Evolutionary conservation across 169 alveolate species (phyloP).

Genomic region (Cryptosporidium muris): DNA sequence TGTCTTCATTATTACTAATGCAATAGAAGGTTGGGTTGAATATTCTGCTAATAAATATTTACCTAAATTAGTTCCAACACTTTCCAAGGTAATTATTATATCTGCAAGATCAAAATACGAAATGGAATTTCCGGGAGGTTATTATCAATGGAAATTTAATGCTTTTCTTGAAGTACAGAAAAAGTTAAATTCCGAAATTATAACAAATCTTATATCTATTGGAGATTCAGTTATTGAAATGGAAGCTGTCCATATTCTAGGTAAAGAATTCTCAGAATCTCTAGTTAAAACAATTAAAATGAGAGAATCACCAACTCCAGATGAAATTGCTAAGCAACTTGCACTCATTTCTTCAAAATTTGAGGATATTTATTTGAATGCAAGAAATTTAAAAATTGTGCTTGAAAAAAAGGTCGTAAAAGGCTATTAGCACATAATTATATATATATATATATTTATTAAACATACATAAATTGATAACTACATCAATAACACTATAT

Average conservation of each 20-base stretch:
- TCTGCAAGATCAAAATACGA: constrained; percentile 91
- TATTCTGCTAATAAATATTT: constrained; percentile 84
- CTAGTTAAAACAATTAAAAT: constrained; percentile 93
- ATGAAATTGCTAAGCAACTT: constrained; percentile 89
- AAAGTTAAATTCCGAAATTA: constrained; percentile 83
- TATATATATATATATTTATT: neutral
- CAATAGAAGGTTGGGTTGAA: constrained; percentile 95
- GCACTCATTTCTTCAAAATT: constrained; percentile 87
- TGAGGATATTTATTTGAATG: constrained; percentile 86
- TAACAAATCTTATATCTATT: constrained; percentile 89
- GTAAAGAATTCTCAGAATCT: constrained; percentile 88
- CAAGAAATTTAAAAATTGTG: constrained; percentile 88
- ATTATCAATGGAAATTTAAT: constrained; percentile 87
- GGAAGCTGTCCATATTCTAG: constrained; percentile 94
- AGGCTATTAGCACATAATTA: neutral
- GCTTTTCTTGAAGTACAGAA: constrained; percentile 88
- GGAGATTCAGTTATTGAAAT: constrained; percentile 94
- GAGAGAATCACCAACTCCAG: constrained; percentile 91
- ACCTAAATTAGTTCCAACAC: constrained; percentile 75
- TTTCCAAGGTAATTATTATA: constrained; percentile 82
- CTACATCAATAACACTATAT: neutral
- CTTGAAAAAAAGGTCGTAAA: constrained; percentile 81
- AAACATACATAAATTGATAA: neutral
- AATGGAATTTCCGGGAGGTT: constrained; percentile 85
- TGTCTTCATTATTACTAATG: constrained; percentile 91